Evolutionary conservation across 345 rosid genomes (phyloP).

Genomic region (Punica granatum): DNA sequence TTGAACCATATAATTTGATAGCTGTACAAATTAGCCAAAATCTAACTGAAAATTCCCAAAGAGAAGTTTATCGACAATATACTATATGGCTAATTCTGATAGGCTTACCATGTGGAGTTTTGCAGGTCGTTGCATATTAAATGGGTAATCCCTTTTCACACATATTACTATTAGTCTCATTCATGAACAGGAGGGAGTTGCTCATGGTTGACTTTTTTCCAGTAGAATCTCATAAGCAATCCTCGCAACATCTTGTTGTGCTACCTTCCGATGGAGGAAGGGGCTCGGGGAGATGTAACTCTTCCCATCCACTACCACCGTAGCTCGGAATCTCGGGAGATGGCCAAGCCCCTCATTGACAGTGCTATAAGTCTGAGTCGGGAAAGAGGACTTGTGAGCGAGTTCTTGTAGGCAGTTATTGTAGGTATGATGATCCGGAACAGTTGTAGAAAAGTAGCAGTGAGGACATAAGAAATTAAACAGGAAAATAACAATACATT

Average conservation of each 20-base stretch:
- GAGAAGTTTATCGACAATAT: too few relatives aligned
- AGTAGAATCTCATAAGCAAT: conserved; percentile 27
- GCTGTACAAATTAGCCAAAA: too few relatives aligned
- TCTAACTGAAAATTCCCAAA: too few relatives aligned
- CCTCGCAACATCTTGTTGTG: conserved; percentile 42
- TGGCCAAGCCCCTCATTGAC: conserved; percentile 23
- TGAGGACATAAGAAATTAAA: background rate
- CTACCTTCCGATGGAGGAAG: conserved; percentile 26
- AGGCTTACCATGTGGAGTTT: too few relatives aligned
- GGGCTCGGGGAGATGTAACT: conserved; percentile 23
- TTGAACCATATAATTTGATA: too few relatives aligned
- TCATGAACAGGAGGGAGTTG: conserved; percentile 15
- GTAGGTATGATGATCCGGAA: background rate
- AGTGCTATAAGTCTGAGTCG: conserved; percentile 20
- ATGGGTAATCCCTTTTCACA: too few relatives aligned
- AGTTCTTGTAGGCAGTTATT: conserved; percentile 36
- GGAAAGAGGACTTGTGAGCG: conserved; percentile 28
- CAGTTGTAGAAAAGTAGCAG: background rate
- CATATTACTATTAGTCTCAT: too few relatives aligned
- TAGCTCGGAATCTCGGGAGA: conserved; percentile 28
- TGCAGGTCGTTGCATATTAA: too few relatives aligned
- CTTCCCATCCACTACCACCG: conserved; percentile 28
- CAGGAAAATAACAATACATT: background rate
- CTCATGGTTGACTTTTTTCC: conserved; percentile 24
- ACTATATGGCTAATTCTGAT: too few relatives aligned